Evolutionary conservation across 139 green algal species (phyloP).

Genomic region (Tetradesmus obliquus): DNA sequence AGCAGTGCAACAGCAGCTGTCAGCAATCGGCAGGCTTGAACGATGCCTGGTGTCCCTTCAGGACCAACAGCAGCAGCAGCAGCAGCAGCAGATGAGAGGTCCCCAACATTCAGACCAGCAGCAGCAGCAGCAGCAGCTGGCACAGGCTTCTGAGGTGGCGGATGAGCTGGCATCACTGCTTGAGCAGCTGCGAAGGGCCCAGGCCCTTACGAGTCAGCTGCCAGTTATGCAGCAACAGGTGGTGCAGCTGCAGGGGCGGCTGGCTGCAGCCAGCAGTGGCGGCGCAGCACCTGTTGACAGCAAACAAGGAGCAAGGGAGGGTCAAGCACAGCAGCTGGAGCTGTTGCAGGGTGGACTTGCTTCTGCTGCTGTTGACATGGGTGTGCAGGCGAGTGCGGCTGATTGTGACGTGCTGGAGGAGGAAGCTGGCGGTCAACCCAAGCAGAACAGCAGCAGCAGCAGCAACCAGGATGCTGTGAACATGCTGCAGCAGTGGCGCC

Average conservation of each 20-base stretch:
- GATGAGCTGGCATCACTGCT: not conserved
- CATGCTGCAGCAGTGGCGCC: no score
- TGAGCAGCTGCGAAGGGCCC: not conserved
- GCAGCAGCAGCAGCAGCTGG: not conserved
- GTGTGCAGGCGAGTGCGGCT: not conserved
- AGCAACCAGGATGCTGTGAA: no score
- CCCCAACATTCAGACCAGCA: not conserved
- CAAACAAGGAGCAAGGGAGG: not conserved
- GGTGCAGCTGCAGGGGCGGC: not conserved
- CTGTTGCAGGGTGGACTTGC: not conserved
- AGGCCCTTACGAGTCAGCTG: not conserved
- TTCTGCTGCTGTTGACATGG: no score
- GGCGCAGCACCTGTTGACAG: not conserved
- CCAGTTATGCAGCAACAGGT: conserved; percentile 7
- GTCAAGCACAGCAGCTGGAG: not conserved
- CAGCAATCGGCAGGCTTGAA: not conserved
- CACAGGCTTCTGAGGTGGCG: not conserved
- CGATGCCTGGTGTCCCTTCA: not conserved
- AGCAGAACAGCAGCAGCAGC: no score
- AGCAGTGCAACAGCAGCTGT: not conserved
- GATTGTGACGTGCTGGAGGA: not conserved
- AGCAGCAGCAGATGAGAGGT: not conserved
- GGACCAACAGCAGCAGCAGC: not conserved
- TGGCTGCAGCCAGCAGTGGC: not conserved
- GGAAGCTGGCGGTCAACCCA: no score